Evolutionary conservation across 2,329 filamentous ascomycete species (phyloP), one percentile per base, ranked within the genome.

Genomic region (Tolypocladium guangdongense): DNA sequence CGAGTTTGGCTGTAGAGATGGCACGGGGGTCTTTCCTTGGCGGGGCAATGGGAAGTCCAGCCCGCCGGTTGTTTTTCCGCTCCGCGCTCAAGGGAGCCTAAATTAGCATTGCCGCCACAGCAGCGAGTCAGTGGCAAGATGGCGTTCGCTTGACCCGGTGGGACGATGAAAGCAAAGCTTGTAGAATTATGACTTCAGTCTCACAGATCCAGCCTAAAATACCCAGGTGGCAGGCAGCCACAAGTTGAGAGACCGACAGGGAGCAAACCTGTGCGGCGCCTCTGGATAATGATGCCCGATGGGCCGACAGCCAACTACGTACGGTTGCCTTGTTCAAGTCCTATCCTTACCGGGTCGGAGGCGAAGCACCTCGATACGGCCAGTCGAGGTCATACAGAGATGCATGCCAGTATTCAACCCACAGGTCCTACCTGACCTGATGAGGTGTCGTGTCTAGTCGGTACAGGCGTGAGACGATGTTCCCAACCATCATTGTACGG

Each of bases 11-110:
- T 56, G n/a, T 35, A 14, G 46, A 41, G 38, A 36, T 51, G 52
- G 38, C 39, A 49, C 49, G 5, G 30, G 49, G 22, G 46, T 35
- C 27, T 24, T 53, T 45, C 30, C 53, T 66, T 65, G 64, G 66
- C 64, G 66, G 66, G 66, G 66, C 65, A 65, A 61, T 62, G 57
- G 48, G 51, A 50, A 51, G 54, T 48, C 52, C 51, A 35, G 52
- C n/a, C 22, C 18, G 18, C 36, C 12, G 22, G 8, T 14, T 14
- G 64, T 68, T 67, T 67, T 66, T 67, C 66, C 66, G 66, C 50
- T 59, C 59, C 57, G 58, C 39, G 20, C 45, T 46, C 27, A 12
- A 27, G 36, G 18, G 2, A 16, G 18, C 27, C 4, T 7, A 10
- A n/a, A 14, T 20, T 27, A 37, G n/a, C 3, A 3, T n/a, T n/a